Evolutionary conservation across 2,329 filamentous ascomycete species (phyloP), one percentile per base, ranked within the genome.

Genomic region (Scedosporium apiospermum): DNA sequence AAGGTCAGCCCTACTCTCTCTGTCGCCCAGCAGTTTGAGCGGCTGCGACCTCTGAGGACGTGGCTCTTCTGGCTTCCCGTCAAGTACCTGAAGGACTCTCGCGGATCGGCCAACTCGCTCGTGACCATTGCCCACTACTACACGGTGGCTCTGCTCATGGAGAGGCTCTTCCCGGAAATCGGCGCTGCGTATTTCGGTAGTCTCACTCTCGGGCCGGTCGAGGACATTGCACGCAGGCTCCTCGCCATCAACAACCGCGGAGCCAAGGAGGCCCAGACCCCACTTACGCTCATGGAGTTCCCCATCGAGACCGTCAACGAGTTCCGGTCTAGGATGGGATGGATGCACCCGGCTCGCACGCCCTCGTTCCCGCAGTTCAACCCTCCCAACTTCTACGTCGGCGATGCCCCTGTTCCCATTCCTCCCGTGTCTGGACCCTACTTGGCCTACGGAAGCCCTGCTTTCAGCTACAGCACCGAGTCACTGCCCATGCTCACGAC

Each of bases 1-100:
- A 86, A 89, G 72, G 86, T 90, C 66, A 85, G 86, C 71, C 85
- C 87, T 4, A 82, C 82, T 12, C 82, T 89, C 66, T 85, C 87
- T 26, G 86, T 92, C 26, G 88, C 91, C 66, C 87, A 96, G 71
- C 91, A 96, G 71, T 98, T 97, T 72, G 89, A 92, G 70, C 89
- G 93, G 66, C 84, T 98, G 10, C 93, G 96, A 66, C 88, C 91
- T 9, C 82, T 99, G 64, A 85, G 93, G 62, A 90, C 90, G 68
- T 97, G 93, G 92, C 84, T 98, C 16, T 96, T 98, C 76, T 98
- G 93, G 92, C 85, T 96, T 62, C 95, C 95, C 0, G 87, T 96
- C 41, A 86, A 87, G 67, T 88, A 93, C 68, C 82, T 97, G 27
- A 88, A 93, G 71, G 86, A 87, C 66, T 89, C 88, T 57, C 86